These are phyloP conservation scores for Austroboletus eburneus DNA, from an alignment of 768 basidiomycete species.

Conservation along the genomic window DNA sequence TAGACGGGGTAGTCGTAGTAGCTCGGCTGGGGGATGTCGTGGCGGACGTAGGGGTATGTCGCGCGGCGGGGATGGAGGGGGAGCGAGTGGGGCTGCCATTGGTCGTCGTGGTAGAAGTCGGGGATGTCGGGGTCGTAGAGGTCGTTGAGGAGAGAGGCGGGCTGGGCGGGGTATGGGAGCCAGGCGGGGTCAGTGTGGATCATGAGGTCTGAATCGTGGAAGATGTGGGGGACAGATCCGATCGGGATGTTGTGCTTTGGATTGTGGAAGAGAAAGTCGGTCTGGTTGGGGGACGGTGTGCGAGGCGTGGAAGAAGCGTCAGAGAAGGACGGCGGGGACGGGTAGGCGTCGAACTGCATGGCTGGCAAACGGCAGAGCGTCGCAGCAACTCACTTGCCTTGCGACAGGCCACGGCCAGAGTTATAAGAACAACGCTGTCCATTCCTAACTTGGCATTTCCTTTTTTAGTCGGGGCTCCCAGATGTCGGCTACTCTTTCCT, in stretches of 20 bases:
- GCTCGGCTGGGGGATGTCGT: slow-evolving; percentile 52
- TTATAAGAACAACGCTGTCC: slow-evolving; percentile 35
- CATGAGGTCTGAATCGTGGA: slow-evolving; percentile 38
- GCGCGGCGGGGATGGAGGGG: slow-evolving; percentile 51
- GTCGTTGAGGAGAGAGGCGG: slow-evolving; percentile 62
- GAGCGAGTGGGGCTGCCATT: slow-evolving; percentile 33
- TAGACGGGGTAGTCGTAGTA: slow-evolving; percentile 37
- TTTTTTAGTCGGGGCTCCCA: slow-evolving; percentile 24
- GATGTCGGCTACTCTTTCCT: slow-evolving; percentile 38
- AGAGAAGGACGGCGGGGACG: slow-evolving; percentile 48
- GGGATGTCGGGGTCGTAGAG: slow-evolving; percentile 60
- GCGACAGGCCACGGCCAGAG: slow-evolving; percentile 10
- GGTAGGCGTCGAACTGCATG: slow-evolving; percentile 61
- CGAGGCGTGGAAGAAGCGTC: slow-evolving; percentile 66
- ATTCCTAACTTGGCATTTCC: slow-evolving; percentile 24
- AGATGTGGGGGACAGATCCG: slow-evolving; percentile 49
- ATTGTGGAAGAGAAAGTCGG: slow-evolving; percentile 34
- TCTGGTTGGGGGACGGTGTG: slow-evolving; percentile 61
- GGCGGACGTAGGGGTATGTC: slow-evolving; percentile 73
- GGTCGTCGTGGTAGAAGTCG: slow-evolving; percentile 35
- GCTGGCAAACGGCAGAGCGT: slow-evolving; percentile 14
- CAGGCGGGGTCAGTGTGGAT: slow-evolving; percentile 37
- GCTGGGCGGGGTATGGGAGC: slow-evolving; percentile 32
- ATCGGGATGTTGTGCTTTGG: slow-evolving; percentile 37
- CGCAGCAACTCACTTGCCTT: slow-evolving; percentile 19